A percentile compares a stretch with the other conserved stretches of the same genome.
phyloP scores from a whole-genome alignment of 345 rosid genomes.

The Dovyalis caffra region DNA sequence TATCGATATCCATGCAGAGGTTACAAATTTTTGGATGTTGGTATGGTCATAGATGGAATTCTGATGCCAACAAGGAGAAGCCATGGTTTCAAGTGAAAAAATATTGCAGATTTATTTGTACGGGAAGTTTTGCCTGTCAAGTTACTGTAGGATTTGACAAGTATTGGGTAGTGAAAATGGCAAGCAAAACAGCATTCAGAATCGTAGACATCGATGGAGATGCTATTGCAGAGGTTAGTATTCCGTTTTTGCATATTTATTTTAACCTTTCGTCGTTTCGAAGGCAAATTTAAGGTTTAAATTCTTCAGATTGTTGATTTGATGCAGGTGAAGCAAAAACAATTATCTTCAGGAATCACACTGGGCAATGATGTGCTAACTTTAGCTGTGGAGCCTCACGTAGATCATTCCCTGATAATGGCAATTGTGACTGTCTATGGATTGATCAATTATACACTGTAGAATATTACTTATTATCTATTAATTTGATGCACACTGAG shows the following conservation, averaged over 20 bases:
- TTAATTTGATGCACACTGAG: background rate
- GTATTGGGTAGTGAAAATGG: conserved; percentile 23
- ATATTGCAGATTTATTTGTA: conserved; percentile 12
- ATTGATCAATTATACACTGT: conserved; percentile 23
- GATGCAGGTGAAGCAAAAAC: conserved; percentile 45
- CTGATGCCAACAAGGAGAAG: conserved; percentile 7
- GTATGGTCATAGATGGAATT: conserved; percentile 34
- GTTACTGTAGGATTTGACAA: conserved; percentile 21
- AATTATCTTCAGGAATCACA: conserved; percentile 12
- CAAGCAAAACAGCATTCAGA: conserved; percentile 27
- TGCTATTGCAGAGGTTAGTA: conserved; percentile 39
- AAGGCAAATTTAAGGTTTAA: background rate
- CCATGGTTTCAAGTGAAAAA: conserved; percentile 41
- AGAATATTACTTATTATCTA: background rate
- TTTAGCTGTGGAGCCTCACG: conserved; percentile 24
- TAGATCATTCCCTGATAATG: conserved; percentile 27
- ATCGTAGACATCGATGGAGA: conserved; percentile 25
- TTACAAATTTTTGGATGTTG: conserved; percentile 25
- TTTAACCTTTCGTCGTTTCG: background rate
- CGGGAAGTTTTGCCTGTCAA: conserved; percentile 24
- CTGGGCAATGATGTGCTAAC: conserved; percentile 30
- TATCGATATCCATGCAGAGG: conserved; percentile 15
- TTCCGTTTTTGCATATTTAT: background rate
- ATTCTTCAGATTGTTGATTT: background rate
- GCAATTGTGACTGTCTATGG: conserved; percentile 28